Evolutionary conservation across 2,329 filamentous ascomycete species (phyloP).

Genomic region (Onygena corvina): DNA sequence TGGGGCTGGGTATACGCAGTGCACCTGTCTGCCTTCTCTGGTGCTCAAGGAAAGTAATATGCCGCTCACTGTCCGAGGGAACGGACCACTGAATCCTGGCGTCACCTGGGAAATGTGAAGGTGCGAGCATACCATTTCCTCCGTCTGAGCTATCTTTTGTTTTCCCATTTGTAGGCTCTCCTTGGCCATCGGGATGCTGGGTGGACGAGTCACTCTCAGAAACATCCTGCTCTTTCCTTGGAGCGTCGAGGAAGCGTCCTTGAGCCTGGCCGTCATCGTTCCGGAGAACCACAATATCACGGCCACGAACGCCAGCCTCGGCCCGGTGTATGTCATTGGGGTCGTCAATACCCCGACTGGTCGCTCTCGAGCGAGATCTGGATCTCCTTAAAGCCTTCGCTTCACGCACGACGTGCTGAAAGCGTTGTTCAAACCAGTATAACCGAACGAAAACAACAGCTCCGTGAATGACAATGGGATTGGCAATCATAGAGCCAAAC

Average conservation of each 20-base stretch:
- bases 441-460: constrained; percentile 83
- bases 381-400: constrained; percentile 53
- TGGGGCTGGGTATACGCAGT: constrained; percentile 77
- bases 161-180: constrained; percentile 36
- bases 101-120: background rate
- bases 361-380: constrained; percentile 40
- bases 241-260: constrained; percentile 14
- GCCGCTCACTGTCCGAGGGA: constrained; percentile 53
- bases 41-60: constrained; percentile 77
- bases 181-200: constrained; percentile 24
- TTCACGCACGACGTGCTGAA: constrained; percentile 69
- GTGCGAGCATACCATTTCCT: background rate
- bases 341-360: constrained; percentile 27
- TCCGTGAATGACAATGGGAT: constrained; percentile 72
- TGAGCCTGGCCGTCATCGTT: constrained; percentile 23
- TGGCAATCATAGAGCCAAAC: constrained; percentile 58
- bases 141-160: too few species aligned
- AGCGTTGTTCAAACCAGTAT: constrained; percentile 97
- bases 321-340: constrained; percentile 32
- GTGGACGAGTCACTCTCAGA: constrained; percentile 9
- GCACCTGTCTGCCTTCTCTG: constrained; percentile 66
- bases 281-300: constrained; percentile 30
- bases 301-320: constrained; percentile 29
- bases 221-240: background rate
- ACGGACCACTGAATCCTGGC: background rate